Evolutionary conservation across 2,329 filamentous ascomycete species (phyloP), one percentile per base, ranked within the genome.

Genomic region (Cryphonectria japonica): DNA sequence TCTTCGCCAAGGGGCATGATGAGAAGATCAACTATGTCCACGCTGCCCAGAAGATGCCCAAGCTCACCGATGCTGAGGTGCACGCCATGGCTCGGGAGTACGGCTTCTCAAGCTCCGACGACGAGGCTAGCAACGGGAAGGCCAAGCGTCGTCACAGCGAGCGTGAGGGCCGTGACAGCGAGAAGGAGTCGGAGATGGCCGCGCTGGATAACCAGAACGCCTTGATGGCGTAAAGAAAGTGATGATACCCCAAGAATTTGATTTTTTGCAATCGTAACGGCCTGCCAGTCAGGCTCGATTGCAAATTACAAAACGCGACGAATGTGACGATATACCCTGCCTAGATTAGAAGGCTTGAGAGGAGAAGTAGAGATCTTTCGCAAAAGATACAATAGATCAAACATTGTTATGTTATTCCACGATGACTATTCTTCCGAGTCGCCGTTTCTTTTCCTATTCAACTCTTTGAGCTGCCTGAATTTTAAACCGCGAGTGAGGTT

Each of bases 1-100:
- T 81, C 54, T 81, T 81, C 39, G 68, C 71, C 64, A 73, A 73
- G 71, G 71, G 69, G 22, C 54, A 59, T 50, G 64, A 67, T 50
- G 71, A 73, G 67, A 43, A 71, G 5, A 69, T 71, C 50, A 60
- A 46, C 66, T 71, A 69, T 43, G 71, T 73, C 26, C 41, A 69
- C 39, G 69, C 71, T 13, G 69, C 69, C n/a, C 7, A 73, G 67
- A 6, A 54, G n/a, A 63, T 73, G 57, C 71, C 71, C 6, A 71
- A 60, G 67, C 60, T 73, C 16, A 71, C n/a, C 39, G 61, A 62
- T 16, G 52, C 71, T 37, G 71, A 72, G 62, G 43, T 64, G 5
- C 59, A 61, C 46, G 71, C 69, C 54, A 72, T 72, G 71, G 71
- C 71, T 2, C 71, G 69, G 29, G 71, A 70, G 29, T 72, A 72